A percentile compares a stretch with the other conserved stretches of the same genome.
Evolutionary conservation across 2,329 filamentous ascomycete genomes (phyloP).

Genomic region (Aspergillus nomiae): DNA sequence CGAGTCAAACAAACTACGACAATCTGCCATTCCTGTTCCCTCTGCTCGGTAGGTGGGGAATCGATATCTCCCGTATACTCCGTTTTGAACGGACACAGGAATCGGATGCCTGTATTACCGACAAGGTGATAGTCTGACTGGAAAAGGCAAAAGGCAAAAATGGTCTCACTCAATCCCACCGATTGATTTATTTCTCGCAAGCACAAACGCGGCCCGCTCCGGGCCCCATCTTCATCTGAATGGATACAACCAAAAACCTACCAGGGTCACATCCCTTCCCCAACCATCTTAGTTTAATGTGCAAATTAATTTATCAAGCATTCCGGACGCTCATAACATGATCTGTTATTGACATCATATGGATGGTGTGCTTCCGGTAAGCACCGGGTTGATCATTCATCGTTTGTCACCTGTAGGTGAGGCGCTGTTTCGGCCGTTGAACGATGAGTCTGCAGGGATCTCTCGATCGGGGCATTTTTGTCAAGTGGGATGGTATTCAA

Average conservation of each 20-base stretch:
- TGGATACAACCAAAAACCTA: neutral
- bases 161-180: neutral
- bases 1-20: neutral
- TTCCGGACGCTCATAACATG: neutral
- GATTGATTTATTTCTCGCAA: neutral
- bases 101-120: neutral
- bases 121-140: neutral
- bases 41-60: neutral
- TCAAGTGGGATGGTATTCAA: neutral
- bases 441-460: slow-evolving; percentile 4
- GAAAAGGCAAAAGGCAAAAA: neutral
- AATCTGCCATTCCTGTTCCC: neutral
- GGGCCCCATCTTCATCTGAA: neutral
- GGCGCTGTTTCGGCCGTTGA: slow-evolving; percentile 1
- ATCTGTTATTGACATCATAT: neutral
- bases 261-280: neutral
- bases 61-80: neutral
- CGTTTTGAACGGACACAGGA: neutral
- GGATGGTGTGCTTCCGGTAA: neutral
- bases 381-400: neutral
- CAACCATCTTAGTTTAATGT: neutral
- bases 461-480: slow-evolving; percentile 1
- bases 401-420: neutral
- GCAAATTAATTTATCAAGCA: neutral
- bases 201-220: slow-evolving; percentile 3